A percentile compares a stretch with the other conserved stretches of the same genome.
Evolutionary conservation across 805 yeast species (phyloP).

Genomic region (Candida nanaspora): DNA sequence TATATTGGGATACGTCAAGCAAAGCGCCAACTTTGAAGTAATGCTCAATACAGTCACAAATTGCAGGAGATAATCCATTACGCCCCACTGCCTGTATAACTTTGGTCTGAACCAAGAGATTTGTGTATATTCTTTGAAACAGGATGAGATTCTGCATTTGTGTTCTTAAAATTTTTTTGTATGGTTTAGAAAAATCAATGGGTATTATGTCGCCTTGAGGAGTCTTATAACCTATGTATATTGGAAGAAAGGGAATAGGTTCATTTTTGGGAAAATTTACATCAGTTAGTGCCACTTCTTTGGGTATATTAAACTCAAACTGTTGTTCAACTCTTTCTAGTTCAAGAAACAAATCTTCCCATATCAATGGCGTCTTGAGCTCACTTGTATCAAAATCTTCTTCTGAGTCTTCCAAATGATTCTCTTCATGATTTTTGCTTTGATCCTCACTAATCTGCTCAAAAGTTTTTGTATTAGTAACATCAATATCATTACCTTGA

Average conservation of each 20-base stretch:
- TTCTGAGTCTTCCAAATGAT: no score
- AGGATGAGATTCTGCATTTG: conserved; percentile 5
- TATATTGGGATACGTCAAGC: background rate
- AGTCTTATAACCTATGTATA: conserved; percentile 9
- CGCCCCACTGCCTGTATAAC: no score
- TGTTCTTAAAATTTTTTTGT: background rate
- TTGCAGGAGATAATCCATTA: no score
- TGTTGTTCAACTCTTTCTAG: conserved; percentile 2
- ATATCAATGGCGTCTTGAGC: background rate
- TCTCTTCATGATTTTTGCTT: no score
- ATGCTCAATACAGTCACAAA: background rate
- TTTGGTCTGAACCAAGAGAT: no score
- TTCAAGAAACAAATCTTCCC: conserved; percentile 10
- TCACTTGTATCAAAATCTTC: background rate
- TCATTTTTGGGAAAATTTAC: background rate
- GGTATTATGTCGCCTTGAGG: conserved; percentile 2
- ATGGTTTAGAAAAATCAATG: conserved; percentile 8
- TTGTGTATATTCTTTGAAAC: conserved; percentile 12
- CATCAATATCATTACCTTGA: no score
- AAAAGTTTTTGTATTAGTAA: no score
- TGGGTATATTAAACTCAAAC: conserved; percentile 3
- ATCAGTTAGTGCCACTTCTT: conserved; percentile 2
- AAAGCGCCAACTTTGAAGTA: background rate
- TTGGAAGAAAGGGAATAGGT: conserved; percentile 13
- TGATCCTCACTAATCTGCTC: no score